Evolutionary conservation across 805 yeast genomes (phyloP).

Genomic region (Metschnikowia colocasiae): DNA sequence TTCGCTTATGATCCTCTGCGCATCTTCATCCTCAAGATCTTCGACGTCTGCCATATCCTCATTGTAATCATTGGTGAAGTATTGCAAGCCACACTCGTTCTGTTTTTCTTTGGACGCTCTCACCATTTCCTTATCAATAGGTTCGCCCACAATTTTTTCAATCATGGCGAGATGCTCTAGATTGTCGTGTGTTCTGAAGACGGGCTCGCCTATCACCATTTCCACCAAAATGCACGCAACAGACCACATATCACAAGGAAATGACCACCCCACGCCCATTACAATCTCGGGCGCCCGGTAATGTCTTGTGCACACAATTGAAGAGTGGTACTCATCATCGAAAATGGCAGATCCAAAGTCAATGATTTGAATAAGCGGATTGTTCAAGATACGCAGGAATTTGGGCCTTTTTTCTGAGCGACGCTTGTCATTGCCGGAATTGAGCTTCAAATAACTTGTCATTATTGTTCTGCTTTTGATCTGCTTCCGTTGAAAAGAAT

Average conservation of each 20-base stretch:
- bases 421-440: constrained; percentile 10
- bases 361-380: constrained; percentile 82
- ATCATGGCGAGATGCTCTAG: constrained; percentile 93
- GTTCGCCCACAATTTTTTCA: constrained; percentile 67
- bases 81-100: constrained; percentile 41
- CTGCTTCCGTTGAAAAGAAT: constrained; percentile 39
- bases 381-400: constrained; percentile 50
- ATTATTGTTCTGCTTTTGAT: constrained; percentile 32
- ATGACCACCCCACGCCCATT: constrained; percentile 94
- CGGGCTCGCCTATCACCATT: constrained; percentile 87
- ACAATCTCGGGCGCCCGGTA: constrained; percentile 97
- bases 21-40: constrained; percentile 29
- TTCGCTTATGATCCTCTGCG: not conserved
- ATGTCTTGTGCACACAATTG: constrained; percentile 90
- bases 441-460: constrained; percentile 29
- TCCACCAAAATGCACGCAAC: constrained; percentile 92
- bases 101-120: constrained; percentile 29
- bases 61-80: constrained; percentile 26
- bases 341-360: constrained; percentile 98
- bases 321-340: constrained; percentile 88
- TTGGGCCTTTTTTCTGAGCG: constrained; percentile 28
- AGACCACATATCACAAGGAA: constrained; percentile 96
- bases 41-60: constrained; percentile 15
- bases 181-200: constrained; percentile 93
- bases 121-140: constrained; percentile 45